Base-by-base conservation (phyloP, 345 rosid species). In the Microcos paniculata region DNA sequence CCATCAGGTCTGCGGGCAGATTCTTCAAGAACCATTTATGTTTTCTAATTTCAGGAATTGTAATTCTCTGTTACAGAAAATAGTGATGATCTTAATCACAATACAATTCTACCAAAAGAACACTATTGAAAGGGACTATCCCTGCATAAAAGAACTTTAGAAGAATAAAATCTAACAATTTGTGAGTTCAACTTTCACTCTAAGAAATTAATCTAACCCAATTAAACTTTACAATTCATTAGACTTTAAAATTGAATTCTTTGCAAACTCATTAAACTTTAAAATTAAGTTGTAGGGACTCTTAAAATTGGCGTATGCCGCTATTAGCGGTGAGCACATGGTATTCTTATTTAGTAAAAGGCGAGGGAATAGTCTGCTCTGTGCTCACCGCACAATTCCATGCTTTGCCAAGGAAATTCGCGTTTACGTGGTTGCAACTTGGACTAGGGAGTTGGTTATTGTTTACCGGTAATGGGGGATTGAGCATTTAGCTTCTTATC, bases 11-110 rank as follows among this genome's bases (percentile, higher is more conserved):
- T 18, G 87, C 87, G 8, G 98, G 98, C 9, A 96, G 91, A 78
- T 96, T 92, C 94, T 83, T 92, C 79, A 94, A 86, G 76, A 96
- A 96, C 99, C 99, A 96, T 14, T 75, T 84, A 51, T 94, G 98
- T 21, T 76, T 87, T 85, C 76, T 84, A 43, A 96, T 94, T 81
- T 92, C 95, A 0, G 92, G 92, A 67, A 96, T 94, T 65, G 89
- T 88, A 72, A 96, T 94, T 81, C 99, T 86, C 99, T 96, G 94
- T 79, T 64, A 65, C 80, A 80, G 38, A 8, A 63, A 16, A 71
- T 69, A n/a, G n/a, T n/a, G n/a, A n/a, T n/a, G n/a, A n/a, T n/a
- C n/a, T n/a, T n/a, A n/a, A n/a, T n/a, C n/a, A n/a, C n/a, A n/a
- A n/a, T n/a, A n/a, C n/a, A n/a, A n/a, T n/a, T n/a, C n/a, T n/a